These are phyloP conservation scores for Tilletiopsis washingtonensis DNA, from an alignment of 1,284 basidiomycete genomes.

Conservation along the genomic window DNA sequence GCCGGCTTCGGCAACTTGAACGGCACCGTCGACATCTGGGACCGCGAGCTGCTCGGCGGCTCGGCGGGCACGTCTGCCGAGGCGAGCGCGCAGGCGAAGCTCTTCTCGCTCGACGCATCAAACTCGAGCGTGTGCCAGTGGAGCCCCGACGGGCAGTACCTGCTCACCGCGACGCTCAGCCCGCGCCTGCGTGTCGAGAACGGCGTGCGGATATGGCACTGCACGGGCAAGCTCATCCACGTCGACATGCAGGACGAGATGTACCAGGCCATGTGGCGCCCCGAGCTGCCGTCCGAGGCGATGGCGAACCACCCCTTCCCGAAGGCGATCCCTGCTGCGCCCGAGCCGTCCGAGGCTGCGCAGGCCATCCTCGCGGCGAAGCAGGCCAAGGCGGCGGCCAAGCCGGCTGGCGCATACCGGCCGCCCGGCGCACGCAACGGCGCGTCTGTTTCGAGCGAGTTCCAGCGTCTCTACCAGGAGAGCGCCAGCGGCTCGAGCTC, in stretches of 20 bases:
- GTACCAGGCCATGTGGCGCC: slow-evolving; percentile 81
- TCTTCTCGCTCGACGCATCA: slow-evolving; percentile 78
- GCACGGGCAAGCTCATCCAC: slow-evolving; percentile 74
- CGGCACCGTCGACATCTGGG: slow-evolving; percentile 85
- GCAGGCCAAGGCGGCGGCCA: slow-evolving; percentile 29
- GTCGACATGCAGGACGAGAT: slow-evolving; percentile 69
- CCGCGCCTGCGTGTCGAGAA: slow-evolving; percentile 94
- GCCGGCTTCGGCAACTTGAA: slow-evolving; percentile 95
- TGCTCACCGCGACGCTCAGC: slow-evolving; percentile 86
- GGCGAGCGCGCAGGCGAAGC: slow-evolving; percentile 53
- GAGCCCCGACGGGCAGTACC: slow-evolving; percentile 85
- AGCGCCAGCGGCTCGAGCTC: background rate
- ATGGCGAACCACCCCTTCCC: slow-evolving; percentile 62
- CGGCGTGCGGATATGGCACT: slow-evolving; percentile 92
- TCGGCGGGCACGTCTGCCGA: background rate
- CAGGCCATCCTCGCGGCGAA: slow-evolving; percentile 46
- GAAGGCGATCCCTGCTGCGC: slow-evolving; percentile 63
- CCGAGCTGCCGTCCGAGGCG: slow-evolving; percentile 45
- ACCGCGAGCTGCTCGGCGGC: slow-evolving; percentile 65
- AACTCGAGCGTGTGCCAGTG: slow-evolving; percentile 91
- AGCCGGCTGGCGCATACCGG: slow-evolving; percentile 46
- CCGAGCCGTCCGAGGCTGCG: slow-evolving; percentile 61
- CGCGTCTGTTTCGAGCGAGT: slow-evolving; percentile 54
- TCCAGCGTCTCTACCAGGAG: background rate
- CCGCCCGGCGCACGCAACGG: slow-evolving; percentile 57